Conservation (phyloP, 768 basidiomycete species). For the Mycena filopes region DNA sequence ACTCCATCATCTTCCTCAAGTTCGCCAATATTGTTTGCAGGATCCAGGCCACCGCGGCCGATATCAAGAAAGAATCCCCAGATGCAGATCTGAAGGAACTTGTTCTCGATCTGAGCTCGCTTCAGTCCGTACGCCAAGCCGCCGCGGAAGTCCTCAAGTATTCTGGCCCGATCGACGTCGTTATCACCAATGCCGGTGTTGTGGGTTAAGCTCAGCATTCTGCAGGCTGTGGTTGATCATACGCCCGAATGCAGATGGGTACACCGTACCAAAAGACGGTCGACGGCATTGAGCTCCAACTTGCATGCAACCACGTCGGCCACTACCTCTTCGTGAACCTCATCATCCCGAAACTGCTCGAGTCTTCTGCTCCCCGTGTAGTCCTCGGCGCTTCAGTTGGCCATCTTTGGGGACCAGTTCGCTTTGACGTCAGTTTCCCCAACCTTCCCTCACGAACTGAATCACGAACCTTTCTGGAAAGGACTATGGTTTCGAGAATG, state of each 20-base stretch:
- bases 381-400: constrained; percentile 15
- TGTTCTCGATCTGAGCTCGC: constrained; percentile 31
- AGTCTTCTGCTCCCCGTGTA: constrained; percentile 10
- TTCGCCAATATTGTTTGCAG: background rate
- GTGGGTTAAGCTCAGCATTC: background rate
- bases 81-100: constrained; percentile 17
- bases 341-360: constrained; percentile 31
- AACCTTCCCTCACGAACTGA: background rate
- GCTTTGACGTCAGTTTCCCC: constrained; percentile 22
- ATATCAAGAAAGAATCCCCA: constrained; percentile 17
- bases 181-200: constrained; percentile 38
- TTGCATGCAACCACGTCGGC: constrained; percentile 38
- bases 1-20: background rate
- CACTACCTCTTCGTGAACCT: constrained; percentile 37
- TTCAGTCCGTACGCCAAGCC: constrained; percentile 25
- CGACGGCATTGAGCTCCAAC: constrained; percentile 37
- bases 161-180: constrained; percentile 33
- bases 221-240: background rate
- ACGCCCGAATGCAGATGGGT: constrained; percentile 30
- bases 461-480: constrained; percentile 2
- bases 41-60: constrained; percentile 19
- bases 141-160: constrained; percentile 34
- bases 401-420: constrained; percentile 16
- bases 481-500: constrained; percentile 10
- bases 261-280: constrained; percentile 32